Conservation (phyloP, 495 filamentous ascomycete species). For the Aspergillus campestris region DNA sequence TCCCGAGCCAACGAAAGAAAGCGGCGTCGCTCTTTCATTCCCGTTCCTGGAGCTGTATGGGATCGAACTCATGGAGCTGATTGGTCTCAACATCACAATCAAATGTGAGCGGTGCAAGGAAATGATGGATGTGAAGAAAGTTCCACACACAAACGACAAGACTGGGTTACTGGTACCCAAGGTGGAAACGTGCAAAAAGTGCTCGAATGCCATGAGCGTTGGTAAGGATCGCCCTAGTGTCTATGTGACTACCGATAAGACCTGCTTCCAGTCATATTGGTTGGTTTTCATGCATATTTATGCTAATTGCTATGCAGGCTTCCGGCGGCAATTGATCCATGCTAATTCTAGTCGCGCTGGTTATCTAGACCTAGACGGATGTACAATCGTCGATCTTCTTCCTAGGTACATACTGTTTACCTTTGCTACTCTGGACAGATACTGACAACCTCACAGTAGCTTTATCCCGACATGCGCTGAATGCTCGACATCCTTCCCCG, state of each 20-base stretch:
- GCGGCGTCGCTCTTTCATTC: slow-evolving; percentile 73
- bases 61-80: slow-evolving; percentile 71
- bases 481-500: slow-evolving; percentile 63
- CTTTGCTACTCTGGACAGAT: not conserved
- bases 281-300: no score
- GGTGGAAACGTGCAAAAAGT: slow-evolving; percentile 64
- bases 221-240: slow-evolving; percentile 21
- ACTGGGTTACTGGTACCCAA: slow-evolving; percentile 23
- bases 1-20: slow-evolving; percentile 30
- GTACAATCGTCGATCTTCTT: slow-evolving; percentile 70
- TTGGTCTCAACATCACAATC: slow-evolving; percentile 58
- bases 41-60: slow-evolving; percentile 73
- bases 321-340: slow-evolving; percentile 70
- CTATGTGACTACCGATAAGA: no score
- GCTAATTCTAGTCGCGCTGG: slow-evolving; percentile 67
- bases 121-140: slow-evolving; percentile 57
- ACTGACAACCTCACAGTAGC: slow-evolving; percentile 37
- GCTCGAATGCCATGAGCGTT: slow-evolving; percentile 57
- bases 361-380: slow-evolving; percentile 75
- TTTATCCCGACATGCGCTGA: slow-evolving; percentile 76
- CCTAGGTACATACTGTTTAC: slow-evolving; percentile 47
- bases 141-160: slow-evolving; percentile 43
- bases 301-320: slow-evolving; percentile 33
- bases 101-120: slow-evolving; percentile 86
- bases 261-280: no score